Evolutionary conservation across 2,329 filamentous ascomycete genomes (phyloP).

Genomic region (Penicillium sp.): DNA sequence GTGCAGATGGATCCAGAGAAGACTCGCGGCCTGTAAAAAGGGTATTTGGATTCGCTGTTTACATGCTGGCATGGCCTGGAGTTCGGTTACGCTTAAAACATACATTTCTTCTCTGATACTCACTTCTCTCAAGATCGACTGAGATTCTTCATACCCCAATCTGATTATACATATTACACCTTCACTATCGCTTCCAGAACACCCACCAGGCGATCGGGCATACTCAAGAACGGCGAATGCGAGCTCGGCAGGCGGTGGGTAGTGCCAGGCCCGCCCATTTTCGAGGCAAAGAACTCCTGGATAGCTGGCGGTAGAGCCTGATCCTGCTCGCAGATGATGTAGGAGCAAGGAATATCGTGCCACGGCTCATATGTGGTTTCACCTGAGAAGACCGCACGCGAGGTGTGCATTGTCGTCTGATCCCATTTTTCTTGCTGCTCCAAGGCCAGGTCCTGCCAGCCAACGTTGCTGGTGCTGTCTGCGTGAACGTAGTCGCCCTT

Average conservation of each 20-base stretch:
- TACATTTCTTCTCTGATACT: slow-evolving; percentile 5
- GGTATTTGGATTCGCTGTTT: slow-evolving; percentile 15
- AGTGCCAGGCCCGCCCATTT: slow-evolving; percentile 27
- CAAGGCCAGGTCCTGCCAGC: slow-evolving; percentile 33
- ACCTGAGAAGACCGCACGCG: slow-evolving; percentile 28
- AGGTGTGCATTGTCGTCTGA: slow-evolving; percentile 25
- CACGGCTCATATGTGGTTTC: slow-evolving; percentile 33
- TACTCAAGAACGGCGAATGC: slow-evolving; percentile 47
- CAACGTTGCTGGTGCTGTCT: slow-evolving; percentile 10
- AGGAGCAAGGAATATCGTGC: slow-evolving; percentile 36
- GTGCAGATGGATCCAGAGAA: slow-evolving; percentile 50
- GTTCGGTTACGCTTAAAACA: slow-evolving; percentile 19
- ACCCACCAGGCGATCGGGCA: slow-evolving; percentile 35
- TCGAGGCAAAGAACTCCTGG: slow-evolving; percentile 35
- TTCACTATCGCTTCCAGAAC: slow-evolving; percentile 31
- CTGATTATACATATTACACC: slow-evolving; percentile 6
- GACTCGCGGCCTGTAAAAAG: slow-evolving; percentile 45
- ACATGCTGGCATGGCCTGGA: slow-evolving; percentile 29
- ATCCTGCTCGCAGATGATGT: slow-evolving; percentile 42
- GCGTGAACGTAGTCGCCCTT: slow-evolving; percentile 21
- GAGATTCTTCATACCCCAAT: slow-evolving; percentile 3
- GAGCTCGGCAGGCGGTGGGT: slow-evolving; percentile 36
- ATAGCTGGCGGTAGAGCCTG: slow-evolving; percentile 29
- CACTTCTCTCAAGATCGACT: not conserved
- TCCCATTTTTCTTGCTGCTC: slow-evolving; percentile 27